Evolutionary conservation across 257 asterid genomes (phyloP), one percentile per base, ranked within the genome.

Genomic region (Eucommia ulmoides): DNA sequence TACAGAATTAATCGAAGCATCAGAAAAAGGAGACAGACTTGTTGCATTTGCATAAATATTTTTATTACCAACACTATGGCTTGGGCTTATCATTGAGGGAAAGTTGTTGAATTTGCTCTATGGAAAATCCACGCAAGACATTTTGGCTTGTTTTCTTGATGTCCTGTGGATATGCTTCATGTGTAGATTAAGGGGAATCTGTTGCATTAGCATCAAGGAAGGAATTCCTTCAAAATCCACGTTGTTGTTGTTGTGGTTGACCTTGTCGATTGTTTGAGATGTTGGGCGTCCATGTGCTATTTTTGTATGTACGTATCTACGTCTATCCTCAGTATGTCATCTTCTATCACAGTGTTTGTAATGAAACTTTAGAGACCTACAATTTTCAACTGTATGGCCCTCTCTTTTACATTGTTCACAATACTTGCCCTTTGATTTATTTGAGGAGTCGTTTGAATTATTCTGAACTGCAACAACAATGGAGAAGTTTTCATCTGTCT

Each of bases 201-300:
- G 20, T 42, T 23, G 42, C 51, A 42, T 54, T 54, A 0, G 60
- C 51, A 17, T 12, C 38, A 22, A 17, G 12, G 24, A 54, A 54
- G 8, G 20, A 16, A 11, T 19, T 17, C 33, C 12, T 42, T 42
- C 19, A 16, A 21, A 15, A 17, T 7, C 18, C 10, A 7, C 51
- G 21, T 9, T 24, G 51, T 17, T 42, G 42, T 17, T 42, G 42
- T 54, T 54, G 41, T 5, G n/a, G 24, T 4, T 22, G 60, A 23
- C 20, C 19, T 54, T 42, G 51, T 6, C 3, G 41, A 20, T 53
- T 41, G 16, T 22, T 24, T 38, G 35, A 5, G 16, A 2, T 22
- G 25, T 54, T 41, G 33, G 35, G 6, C 2, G 29, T 45, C 44
- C 25, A 44, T 0, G 11, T 55, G 6, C 38, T 42, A 45, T 55